Evolutionary conservation across 768 basidiomycete genomes (phyloP).

Genomic region (Lepiota subincarnata): DNA sequence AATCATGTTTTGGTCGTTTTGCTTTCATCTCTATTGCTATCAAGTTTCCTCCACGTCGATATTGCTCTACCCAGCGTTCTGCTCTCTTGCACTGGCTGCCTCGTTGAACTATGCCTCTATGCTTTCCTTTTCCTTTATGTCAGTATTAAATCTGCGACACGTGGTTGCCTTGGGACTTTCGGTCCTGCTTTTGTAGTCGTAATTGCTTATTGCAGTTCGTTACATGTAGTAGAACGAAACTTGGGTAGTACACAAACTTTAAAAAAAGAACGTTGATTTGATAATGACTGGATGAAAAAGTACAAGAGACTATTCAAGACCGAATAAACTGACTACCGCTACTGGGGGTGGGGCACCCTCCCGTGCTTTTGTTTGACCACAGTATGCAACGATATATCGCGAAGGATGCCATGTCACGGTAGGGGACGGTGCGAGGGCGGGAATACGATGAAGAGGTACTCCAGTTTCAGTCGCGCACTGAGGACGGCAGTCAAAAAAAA

Average conservation of each 20-base stretch:
- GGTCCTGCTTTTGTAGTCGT: not conserved
- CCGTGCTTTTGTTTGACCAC: conserved; percentile 65
- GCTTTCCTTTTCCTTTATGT: conserved; percentile 15
- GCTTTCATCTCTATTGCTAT: conserved; percentile 12
- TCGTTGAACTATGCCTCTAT: conserved; percentile 15
- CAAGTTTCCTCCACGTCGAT: conserved; percentile 8
- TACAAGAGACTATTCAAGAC: conserved; percentile 32
- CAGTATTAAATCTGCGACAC: conserved; percentile 6
- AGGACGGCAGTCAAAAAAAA: not conserved
- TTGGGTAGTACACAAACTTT: too few species aligned
- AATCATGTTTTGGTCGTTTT: conserved; percentile 12
- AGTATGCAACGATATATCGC: conserved; percentile 77
- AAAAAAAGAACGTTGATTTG: not conserved
- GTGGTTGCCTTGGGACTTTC: conserved; percentile 4
- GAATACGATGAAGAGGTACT: conserved; percentile 69
- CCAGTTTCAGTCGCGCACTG: conserved; percentile 81
- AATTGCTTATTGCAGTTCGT: not conserved
- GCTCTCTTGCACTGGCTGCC: not conserved
- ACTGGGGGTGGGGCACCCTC: conserved; percentile 64
- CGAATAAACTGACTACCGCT: conserved; percentile 73
- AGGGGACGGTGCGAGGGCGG: conserved; percentile 65
- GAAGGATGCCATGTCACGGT: conserved; percentile 83
- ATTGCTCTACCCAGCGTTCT: conserved; percentile 5
- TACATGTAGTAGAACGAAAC: not conserved
- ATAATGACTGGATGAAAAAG: not conserved